Evolutionary conservation across 1,284 basidiomycete genomes (phyloP).

Genomic region (Sporisorium reilianum): DNA sequence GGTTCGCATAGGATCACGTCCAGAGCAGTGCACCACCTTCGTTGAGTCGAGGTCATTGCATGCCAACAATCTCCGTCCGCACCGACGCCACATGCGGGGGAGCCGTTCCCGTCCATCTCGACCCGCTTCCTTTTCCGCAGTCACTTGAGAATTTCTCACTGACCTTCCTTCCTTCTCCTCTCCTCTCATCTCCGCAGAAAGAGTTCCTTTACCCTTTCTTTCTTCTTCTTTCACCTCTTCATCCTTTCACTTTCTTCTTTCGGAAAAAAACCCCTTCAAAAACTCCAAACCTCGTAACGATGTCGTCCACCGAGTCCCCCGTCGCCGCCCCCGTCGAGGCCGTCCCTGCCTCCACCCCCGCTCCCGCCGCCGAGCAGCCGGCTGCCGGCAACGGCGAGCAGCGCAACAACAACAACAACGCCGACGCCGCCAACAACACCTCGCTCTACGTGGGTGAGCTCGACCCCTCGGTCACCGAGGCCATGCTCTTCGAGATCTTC

Average conservation of each 20-base stretch:
- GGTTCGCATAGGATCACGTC: background rate
- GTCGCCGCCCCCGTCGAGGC: slow-evolving; percentile 51
- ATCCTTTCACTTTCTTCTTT: slow-evolving; percentile 1
- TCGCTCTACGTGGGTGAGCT: slow-evolving; percentile 99
- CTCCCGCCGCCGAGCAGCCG: slow-evolving; percentile 60
- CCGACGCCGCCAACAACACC: slow-evolving; percentile 71
- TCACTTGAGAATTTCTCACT: slow-evolving; percentile 6
- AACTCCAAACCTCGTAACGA: slow-evolving; percentile 20
- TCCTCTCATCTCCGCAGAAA: slow-evolving; percentile 17
- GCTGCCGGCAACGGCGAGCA: slow-evolving; percentile 55
- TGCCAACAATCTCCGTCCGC: too few species aligned
- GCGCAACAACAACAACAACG: slow-evolving; percentile 22
- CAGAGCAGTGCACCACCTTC: background rate
- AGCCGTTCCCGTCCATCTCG: background rate
- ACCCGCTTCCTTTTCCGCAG: background rate
- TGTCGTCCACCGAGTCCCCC: slow-evolving; percentile 60
- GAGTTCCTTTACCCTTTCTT: slow-evolving; percentile 37
- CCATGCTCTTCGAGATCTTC: slow-evolving; percentile 99
- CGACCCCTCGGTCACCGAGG: slow-evolving; percentile 96
- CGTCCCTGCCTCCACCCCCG: slow-evolving; percentile 38
- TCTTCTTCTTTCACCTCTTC: slow-evolving; percentile 16
- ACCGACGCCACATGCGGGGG: too few species aligned
- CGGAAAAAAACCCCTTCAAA: slow-evolving; percentile 28
- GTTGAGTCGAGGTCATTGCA: too few species aligned
- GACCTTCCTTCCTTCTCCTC: slow-evolving; percentile 8